These are phyloP conservation scores for Phytophthora sp. DNA, from an alignment of 352 stramenopile genomes.

Conservation along the genomic window DNA sequence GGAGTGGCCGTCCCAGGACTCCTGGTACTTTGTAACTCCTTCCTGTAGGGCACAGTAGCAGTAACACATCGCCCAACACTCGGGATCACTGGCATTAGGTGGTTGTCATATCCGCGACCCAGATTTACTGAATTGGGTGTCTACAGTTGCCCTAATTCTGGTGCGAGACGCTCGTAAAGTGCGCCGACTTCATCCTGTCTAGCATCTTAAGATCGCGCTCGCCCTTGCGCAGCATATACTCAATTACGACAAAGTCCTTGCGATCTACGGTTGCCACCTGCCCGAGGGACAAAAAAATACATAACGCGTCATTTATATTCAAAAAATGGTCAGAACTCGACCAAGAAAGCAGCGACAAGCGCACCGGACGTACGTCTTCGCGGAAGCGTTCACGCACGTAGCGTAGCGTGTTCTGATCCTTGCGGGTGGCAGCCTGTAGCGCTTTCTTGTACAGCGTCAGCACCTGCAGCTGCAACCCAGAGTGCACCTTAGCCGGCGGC, in stretches of 20 bases:
- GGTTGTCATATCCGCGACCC: too few relatives aligned
- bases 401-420: slow-evolving; percentile 48
- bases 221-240: slow-evolving; percentile 87
- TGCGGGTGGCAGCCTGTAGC: slow-evolving; percentile 59
- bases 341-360: neutral
- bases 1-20: neutral
- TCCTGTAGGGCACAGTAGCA: neutral
- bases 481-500: too few relatives aligned
- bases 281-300: neutral
- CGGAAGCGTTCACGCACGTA: slow-evolving; percentile 86
- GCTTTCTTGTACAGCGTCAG: slow-evolving; percentile 73
- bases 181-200: slow-evolving; percentile 64
- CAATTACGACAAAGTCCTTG: slow-evolving; percentile 83
- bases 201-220: slow-evolving; percentile 87
- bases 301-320: neutral
- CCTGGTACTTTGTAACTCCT: neutral
- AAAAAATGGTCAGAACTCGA: neutral
- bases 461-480: slow-evolving; percentile 82
- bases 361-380: slow-evolving; percentile 59
- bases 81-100: too few relatives aligned
- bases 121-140: too few relatives aligned
- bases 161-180: slow-evolving; percentile 54
- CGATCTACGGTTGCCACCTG: slow-evolving; percentile 63
- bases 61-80: too few relatives aligned
- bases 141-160: slow-evolving; percentile 17